Evolutionary conservation across 2,329 filamentous ascomycete genomes (phyloP).

Genomic region (Fusarium heterosporum): DNA sequence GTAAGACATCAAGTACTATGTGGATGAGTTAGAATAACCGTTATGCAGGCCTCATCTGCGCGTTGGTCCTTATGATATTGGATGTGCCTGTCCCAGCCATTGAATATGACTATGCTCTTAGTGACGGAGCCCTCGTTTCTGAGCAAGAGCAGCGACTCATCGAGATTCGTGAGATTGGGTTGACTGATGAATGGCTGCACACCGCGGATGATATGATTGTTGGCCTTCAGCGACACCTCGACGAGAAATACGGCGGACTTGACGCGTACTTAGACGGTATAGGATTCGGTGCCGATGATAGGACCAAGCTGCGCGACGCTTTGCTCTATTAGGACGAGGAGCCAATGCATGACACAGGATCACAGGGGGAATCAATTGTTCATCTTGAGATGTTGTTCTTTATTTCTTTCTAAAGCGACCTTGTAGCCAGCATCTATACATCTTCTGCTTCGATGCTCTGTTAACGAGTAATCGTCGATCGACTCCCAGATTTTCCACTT

Average conservation of each 20-base stretch:
- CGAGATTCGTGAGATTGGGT: conserved; percentile 77
- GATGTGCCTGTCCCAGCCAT: conserved; percentile 69
- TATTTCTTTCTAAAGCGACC: conserved; percentile 80
- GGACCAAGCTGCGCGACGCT: conserved; percentile 55
- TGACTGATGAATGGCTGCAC: conserved; percentile 78
- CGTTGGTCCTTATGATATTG: conserved; percentile 75
- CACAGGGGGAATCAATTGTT: neutral
- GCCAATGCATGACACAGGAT: neutral
- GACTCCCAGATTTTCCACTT: conserved; percentile 81
- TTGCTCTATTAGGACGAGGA: conserved; percentile 54
- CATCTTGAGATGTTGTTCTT: conserved; percentile 43
- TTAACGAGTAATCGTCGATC: conserved; percentile 94
- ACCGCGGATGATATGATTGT: conserved; percentile 74
- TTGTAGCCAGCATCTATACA: conserved; percentile 98
- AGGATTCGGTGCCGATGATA: conserved; percentile 64
- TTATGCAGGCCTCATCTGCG: conserved; percentile 74
- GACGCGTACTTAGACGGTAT: conserved; percentile 72
- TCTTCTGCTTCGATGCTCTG: conserved; percentile 88
- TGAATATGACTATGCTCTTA: conserved; percentile 77
- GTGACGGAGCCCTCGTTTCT: conserved; percentile 66
- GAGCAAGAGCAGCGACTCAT: conserved; percentile 72
- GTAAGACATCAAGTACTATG: conserved; percentile 25
- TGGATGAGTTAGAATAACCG: neutral
- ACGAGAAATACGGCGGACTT: conserved; percentile 73
- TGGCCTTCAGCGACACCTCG: conserved; percentile 68